Conservation (phyloP, 1,284 basidiomycete genomes). For the Coniferiporia weirii region DNA sequence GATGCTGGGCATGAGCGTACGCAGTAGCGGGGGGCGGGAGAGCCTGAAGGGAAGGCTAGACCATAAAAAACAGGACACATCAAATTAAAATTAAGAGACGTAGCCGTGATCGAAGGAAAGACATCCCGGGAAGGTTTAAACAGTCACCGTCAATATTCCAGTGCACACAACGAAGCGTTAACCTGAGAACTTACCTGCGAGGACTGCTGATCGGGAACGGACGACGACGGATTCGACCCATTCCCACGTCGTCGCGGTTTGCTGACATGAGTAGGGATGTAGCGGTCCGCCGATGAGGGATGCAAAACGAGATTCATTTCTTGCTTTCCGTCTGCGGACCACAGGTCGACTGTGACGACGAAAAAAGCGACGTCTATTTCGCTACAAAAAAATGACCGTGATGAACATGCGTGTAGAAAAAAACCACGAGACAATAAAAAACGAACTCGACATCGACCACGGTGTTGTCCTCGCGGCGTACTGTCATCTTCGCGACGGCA, state of each 20-base stretch:
- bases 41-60: constrained; percentile 12
- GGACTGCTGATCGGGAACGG: constrained; percentile 8
- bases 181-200: constrained; percentile 12
- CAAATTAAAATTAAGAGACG: not conserved
- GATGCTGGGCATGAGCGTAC: constrained; percentile 16
- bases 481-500: constrained; percentile 78
- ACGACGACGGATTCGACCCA: constrained; percentile 1
- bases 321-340: constrained; percentile 73
- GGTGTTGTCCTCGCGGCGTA: constrained; percentile 60
- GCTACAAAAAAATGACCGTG: constrained; percentile 37
- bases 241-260: constrained; percentile 48
- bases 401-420: constrained; percentile 15
- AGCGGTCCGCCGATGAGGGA: constrained; percentile 72
- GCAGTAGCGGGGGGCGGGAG: constrained; percentile 14
- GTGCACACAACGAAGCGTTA: not conserved
- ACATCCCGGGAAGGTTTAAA: not conserved
- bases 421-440: constrained; percentile 18
- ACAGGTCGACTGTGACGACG: constrained; percentile 82
- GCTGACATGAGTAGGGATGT: constrained; percentile 47
- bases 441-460: constrained; percentile 75
- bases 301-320: constrained; percentile 86
- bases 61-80: not conserved
- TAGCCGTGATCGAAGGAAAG: not conserved
- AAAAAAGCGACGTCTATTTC: constrained; percentile 83
- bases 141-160: not conserved